Percentiles rank a stretch among this genome's conserved stretches.
Evolutionary conservation across 768 basidiomycete species (phyloP).

Genomic region (Paxillus involutus): DNA sequence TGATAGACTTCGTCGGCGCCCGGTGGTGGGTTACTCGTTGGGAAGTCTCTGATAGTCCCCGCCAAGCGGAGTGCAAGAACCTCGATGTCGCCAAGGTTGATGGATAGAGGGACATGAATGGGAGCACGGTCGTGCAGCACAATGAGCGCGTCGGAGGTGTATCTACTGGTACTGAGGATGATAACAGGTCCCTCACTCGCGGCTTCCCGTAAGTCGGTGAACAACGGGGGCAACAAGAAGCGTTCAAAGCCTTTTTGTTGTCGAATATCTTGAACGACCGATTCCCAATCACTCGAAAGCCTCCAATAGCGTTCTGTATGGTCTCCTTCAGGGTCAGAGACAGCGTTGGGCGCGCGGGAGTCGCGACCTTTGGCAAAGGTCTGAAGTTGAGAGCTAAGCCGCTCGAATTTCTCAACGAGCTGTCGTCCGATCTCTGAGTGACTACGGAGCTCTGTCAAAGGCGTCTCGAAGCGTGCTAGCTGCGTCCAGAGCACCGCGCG

Average conservation of each 20-base stretch:
- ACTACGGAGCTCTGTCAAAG: constrained; percentile 6
- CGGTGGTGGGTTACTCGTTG: background rate
- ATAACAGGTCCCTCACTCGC: constrained; percentile 30
- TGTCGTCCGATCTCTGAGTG: background rate
- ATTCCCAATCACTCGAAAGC: constrained; percentile 10
- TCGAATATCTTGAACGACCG: constrained; percentile 15
- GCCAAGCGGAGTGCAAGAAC: background rate
- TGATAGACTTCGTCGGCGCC: background rate
- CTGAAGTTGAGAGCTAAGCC: background rate
- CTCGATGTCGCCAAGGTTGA: background rate
- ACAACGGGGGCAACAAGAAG: constrained; percentile 25
- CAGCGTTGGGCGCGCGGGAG: background rate
- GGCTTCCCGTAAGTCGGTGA: constrained; percentile 12
- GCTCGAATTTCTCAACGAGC: constrained; percentile 10
- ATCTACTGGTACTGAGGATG: constrained; percentile 30
- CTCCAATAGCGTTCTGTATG: background rate
- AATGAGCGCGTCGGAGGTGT: constrained; percentile 34
- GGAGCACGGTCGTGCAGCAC: constrained; percentile 9
- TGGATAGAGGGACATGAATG: background rate
- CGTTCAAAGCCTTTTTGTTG: constrained; percentile 19
- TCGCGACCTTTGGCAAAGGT: background rate
- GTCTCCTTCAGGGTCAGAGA: background rate
- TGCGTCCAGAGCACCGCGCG: constrained; percentile 21
- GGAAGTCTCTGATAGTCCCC: background rate
- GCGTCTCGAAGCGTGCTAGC: constrained; percentile 16